Base-by-base conservation (phyloP, 768 basidiomycete species). In the Trametes maxima region DNA sequence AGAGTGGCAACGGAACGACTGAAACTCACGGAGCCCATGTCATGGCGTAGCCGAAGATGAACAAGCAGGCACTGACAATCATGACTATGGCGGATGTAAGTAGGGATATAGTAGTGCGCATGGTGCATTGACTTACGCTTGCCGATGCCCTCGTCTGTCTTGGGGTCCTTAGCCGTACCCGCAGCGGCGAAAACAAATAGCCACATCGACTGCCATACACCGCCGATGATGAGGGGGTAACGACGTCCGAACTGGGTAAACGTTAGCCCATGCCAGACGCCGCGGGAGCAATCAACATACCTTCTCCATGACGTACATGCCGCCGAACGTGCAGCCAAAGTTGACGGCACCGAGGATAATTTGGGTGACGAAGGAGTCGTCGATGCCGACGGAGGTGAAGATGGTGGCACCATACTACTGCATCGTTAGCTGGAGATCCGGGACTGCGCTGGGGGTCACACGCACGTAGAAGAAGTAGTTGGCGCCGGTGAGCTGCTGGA, bases 301-400 rank as follows among this genome's bases (percentile, higher is more conserved):
- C 68, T 78, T 77, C 71, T 90, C 86, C 82, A 90, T 85, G 54
- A 90, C 76, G 71, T 86, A 90, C 66, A 92, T 72, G 1, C 90
- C 89, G 36, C 85, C 82, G 73, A 89, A 89, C 12, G 87, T 89
- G 71, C 85, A 86, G 48, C 77, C 75, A 66, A 90, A 88, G 73
- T 90, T 89, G 70, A 90, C 87, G 3, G 81, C 82, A 40, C 89
- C 88, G 43, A 91, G 77, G 65, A 92, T 90, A 64, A 90, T 87
- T 65, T 92, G 90, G 1, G 85, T 85, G 49, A 89, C 75, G 68
- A 82, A 90, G 22, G 84, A 83, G 71, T 91, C 87, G 8, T 71
- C 50, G 63, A 90, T 81, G 24, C 89, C 89, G 22, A 91, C 89
- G 10, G 83, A 79, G 54, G 77, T 67, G 76, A 91, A 89, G 56